A percentile compares a stretch with the other conserved stretches of the same genome.
Evolutionary conservation across 768 basidiomycete species (phyloP).

Genomic region (Termitomyces sp.): DNA sequence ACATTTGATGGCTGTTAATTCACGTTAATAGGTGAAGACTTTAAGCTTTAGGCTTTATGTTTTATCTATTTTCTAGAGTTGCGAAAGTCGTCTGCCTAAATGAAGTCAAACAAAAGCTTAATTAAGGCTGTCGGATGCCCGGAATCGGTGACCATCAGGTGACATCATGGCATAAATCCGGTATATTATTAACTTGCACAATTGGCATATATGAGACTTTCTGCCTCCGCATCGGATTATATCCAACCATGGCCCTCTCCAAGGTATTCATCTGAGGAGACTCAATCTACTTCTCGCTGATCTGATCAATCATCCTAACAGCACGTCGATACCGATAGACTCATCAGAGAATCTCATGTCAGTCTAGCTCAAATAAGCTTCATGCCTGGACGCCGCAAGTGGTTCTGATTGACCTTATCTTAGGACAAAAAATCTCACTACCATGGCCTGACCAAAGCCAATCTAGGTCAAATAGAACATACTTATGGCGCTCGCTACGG

Average conservation of each 20-base stretch:
- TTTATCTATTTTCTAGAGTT: no score
- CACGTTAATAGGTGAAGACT: no score
- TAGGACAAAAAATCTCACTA: slow-evolving; percentile 44
- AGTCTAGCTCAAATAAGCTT: no score
- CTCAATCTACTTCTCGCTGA: neutral
- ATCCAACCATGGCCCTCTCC: slow-evolving; percentile 49
- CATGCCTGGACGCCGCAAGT: no score
- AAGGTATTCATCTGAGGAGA: slow-evolving; percentile 36
- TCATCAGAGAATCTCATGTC: slow-evolving; percentile 58
- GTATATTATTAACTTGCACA: no score
- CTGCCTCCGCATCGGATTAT: neutral
- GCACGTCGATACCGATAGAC: slow-evolving; percentile 65
- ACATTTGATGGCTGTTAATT: no score
- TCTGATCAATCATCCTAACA: slow-evolving; percentile 17
- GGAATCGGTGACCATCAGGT: neutral
- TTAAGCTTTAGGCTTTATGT: no score
- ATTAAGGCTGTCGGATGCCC: no score
- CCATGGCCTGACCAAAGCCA: slow-evolving; percentile 26
- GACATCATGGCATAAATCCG: no score
- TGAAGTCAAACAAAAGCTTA: no score
- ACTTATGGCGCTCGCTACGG: slow-evolving; percentile 62
- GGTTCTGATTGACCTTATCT: neutral
- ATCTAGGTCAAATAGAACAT: slow-evolving; percentile 29
- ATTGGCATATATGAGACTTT: no score
- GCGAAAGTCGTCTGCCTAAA: no score